Evolutionary conservation across 306 rosid genomes (phyloP), one percentile per base, ranked within the genome.

Genomic region (Gynostemma pentaphyllum): DNA sequence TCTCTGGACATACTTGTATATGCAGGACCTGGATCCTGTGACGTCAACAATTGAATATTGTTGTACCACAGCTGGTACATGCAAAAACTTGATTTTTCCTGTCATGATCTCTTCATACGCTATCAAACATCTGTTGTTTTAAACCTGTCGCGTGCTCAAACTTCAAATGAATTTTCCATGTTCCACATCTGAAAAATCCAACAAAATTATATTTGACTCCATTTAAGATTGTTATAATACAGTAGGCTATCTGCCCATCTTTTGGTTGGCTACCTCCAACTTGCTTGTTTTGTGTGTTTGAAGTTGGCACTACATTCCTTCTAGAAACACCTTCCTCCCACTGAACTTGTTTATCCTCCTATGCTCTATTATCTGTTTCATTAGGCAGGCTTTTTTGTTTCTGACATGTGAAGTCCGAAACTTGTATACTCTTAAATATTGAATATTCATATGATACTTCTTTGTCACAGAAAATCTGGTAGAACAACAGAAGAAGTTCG

Each of bases 31-130:
- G 85, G 98, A 88, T 83, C 92, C 96, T 23, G 16, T 69, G 67
- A 88, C 96, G 41, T 85, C 98, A 18, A 74, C 65, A 36, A 80
- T 88, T 63, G 95, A 88, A 53, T 91, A 80, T 67, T 69, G 90
- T 64, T 88, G 95, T 81, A 80, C 90, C 60, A 88, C 98, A 64
- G 96, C 96, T 29, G 98, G 98, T 91, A 85, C 37, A 21, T 77
- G 73, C 66, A 53, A 57, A 70, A 72, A 57, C 64, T 34, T 56
- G 16, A 18, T 10, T 34, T 19, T 32, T 18, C 26, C 12, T 53
- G 36, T 32, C 15, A 30, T 29, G 23, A 55, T 32, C 21, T 29
- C 16, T 56, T 19, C 45, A 44, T 56, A 26, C 28, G 34, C 29
- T 19, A 34, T 56, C 28, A 56, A 32, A 56, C 45, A 8, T 55